Evolutionary conservation across 2,329 filamentous ascomycete genomes (phyloP), one percentile per base, ranked within the genome.

Genomic region (Penicillium palitans): DNA sequence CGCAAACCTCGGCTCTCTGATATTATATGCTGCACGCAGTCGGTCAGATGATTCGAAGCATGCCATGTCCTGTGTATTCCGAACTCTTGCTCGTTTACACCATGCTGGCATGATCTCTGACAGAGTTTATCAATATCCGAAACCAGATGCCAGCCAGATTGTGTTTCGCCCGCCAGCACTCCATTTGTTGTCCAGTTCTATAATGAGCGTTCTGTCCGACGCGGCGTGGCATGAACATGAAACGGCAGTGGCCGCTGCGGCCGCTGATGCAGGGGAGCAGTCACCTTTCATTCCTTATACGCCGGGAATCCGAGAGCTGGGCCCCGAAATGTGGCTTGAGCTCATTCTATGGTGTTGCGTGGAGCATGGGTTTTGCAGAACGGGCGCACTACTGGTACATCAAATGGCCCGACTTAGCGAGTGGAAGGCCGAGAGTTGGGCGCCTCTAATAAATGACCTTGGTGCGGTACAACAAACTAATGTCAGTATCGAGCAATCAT

Each of bases 341-440:
- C 74, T 81, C 37, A 72, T 81, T 52, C 74, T 82, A 19, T 81
- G 80, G 79, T 80, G 76, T 58, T 81, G 80, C 66, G 74, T 81
- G 37, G 79, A 81, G 63, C 74, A 76, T 57, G 78, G 78, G 7
- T 76, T 74, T 61, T 66, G 73, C 19, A 70, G 65, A 31, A 76
- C 79, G 60, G 80, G 76, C 21, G 63, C 72, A 37, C 72, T 71
- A 63, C 72, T 81, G 9, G 59, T 79, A 17, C 63, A 72, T 37
- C 66, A 70, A 39, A 72, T 78, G 65, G 67, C 59, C 47, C 62
- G 60, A 15, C 66, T 64, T 44, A 61, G 64, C 19, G 62, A 65
- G 41, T 81, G 79, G 79, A 74, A 69, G 19, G 68, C 76, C 19
- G 68, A 76, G 51, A 79, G 74, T 60, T 81, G 78, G 76, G 67